These are phyloP conservation scores for Volvox carteri DNA, from an alignment of 163 green algal species.

Conservation along the genomic window DNA sequence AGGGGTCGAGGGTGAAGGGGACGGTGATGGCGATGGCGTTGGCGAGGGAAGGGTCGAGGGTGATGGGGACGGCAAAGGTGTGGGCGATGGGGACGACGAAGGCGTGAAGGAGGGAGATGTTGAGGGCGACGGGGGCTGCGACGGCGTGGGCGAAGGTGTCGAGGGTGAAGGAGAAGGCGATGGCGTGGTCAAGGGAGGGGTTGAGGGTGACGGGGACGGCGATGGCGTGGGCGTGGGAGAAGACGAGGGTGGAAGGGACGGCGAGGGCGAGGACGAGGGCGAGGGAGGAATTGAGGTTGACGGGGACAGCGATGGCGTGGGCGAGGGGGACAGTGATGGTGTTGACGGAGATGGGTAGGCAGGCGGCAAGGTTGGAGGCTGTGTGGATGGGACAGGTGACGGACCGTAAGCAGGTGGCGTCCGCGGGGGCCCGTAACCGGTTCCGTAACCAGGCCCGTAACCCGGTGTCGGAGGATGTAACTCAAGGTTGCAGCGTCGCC, in stretches of 20 bases:
- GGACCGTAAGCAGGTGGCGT: background rate
- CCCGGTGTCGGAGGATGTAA: background rate
- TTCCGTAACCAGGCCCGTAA: background rate
- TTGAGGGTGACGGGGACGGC: too few relatives aligned
- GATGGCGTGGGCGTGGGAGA: background rate
- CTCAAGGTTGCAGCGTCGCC: conserved; percentile 16
- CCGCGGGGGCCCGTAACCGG: too few relatives aligned
- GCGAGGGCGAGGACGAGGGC: background rate
- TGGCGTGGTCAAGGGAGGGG: too few relatives aligned
- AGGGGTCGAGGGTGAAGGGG: background rate
- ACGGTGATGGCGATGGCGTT: background rate
- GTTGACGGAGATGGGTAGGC: background rate
- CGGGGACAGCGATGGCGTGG: background rate
- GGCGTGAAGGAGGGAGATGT: too few relatives aligned
- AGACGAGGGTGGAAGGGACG: background rate
- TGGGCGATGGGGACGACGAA: background rate
- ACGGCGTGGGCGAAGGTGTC: background rate
- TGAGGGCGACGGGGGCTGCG: background rate
- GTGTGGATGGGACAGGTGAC: background rate
- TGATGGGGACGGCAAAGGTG: background rate
- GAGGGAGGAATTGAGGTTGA: background rate
- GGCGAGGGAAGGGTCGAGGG: background rate
- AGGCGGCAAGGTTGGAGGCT: too few relatives aligned
- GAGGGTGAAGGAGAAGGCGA: too few relatives aligned
- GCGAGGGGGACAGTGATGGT: background rate